Evolutionary conservation across 2,329 filamentous ascomycete genomes (phyloP), one percentile per base, ranked within the genome.

Genomic region (Fusarium neocosmosporiellum): DNA sequence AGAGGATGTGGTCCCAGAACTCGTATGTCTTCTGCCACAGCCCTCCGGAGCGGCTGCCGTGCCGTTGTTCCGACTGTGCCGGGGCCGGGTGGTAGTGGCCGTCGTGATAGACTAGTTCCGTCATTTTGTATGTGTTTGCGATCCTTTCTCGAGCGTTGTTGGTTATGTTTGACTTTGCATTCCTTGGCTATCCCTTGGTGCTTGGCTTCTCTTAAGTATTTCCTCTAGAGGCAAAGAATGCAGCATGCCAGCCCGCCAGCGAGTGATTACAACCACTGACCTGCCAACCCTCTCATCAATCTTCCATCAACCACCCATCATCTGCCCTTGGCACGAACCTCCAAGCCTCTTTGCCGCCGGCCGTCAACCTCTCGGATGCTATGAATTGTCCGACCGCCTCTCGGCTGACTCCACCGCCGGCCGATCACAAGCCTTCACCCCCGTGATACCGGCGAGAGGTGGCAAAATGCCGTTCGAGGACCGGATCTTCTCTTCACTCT

Each of bases 1-100:
- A 81, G 39, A 83, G 78, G n/a, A 85, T 78, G 11, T 77, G 75
- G 24, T 84, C 83, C 83, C 83, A 84, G 24, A 80, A 57, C 64
- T 82, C 77, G 68, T 81, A 77, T n/a, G 80, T 82, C 70, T 75
- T 80, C 59, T 77, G 77, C 75, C 78, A 79, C 37, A 82, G 60
- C 41, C 75, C 71, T 60, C 70, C 67, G 31, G 65, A 66, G 18
- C 66, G 62, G 16, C 58, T 39, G 16, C 24, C 29, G 41, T 70
- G 63, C 36, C 66, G 65, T 34, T 50, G 62, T 70, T 63, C 70
- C 63, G 71, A 65, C 57, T 66, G 66, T 29, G 50, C 71, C 60
- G 67, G 57, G 24, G 63, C 67, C 14, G 62, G 59, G 22, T 80
- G 69, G 62, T 81, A 81, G 63, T 77, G 80, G 14, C 79, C 79